phyloP scores from a whole-genome alignment of 2,329 filamentous ascomycete genomes.

The Diatrype stigma region DNA sequence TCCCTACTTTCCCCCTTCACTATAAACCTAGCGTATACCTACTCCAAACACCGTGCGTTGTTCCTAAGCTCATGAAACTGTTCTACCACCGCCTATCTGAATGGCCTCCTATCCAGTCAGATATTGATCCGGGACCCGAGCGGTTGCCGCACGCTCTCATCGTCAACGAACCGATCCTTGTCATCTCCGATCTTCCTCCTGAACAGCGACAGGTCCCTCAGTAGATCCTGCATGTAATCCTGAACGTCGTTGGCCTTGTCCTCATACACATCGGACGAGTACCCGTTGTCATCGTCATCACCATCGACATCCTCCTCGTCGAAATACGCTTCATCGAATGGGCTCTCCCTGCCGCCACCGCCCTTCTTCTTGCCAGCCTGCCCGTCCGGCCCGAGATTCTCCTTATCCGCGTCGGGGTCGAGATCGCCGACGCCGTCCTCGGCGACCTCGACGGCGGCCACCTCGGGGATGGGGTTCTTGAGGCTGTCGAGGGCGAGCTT shows the following conservation, averaged over 20 bases:
- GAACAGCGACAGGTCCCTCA: conserved; percentile 77
- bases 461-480: conserved; percentile 81
- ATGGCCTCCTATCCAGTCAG: conserved; percentile 14
- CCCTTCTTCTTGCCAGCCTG: conserved; percentile 25
- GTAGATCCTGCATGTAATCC: conserved; percentile 76
- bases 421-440: conserved; percentile 11
- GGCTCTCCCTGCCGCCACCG: conserved; percentile 15
- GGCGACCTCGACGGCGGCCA: conserved; percentile 34
- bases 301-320: conserved; percentile 49
- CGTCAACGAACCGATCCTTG: conserved; percentile 67
- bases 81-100: background rate
- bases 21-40: background rate
- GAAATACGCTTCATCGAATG: conserved; percentile 57
- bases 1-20: background rate
- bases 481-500: conserved; percentile 81
- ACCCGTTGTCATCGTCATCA: conserved; percentile 36
- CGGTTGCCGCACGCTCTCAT: conserved; percentile 55
- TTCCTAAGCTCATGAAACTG: background rate
- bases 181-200: conserved; percentile 85
- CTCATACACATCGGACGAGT: conserved; percentile 41
- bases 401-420: conserved; percentile 28
- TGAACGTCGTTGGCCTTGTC: conserved; percentile 64
- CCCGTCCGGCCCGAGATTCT: conserved; percentile 22
- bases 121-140: conserved; percentile 40
- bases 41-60: conserved; percentile 14